Base-by-base conservation (phyloP, 768 basidiomycete genomes). In the Pleurotus eryngii region DNA sequence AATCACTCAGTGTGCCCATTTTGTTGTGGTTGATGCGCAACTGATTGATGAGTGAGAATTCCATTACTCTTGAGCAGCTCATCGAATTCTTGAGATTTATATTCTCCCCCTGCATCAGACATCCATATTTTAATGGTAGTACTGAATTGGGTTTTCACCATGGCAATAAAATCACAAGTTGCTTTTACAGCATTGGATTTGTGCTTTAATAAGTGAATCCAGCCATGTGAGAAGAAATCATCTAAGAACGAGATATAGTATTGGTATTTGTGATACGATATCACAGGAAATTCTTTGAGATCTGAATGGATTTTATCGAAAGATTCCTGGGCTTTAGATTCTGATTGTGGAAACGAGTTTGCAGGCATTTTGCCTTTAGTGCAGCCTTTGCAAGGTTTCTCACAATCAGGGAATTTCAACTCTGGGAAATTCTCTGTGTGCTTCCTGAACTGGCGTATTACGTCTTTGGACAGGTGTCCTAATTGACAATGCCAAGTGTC, bases 1-100 rank as follows among this genome's bases (percentile, higher is more conserved):
- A 61, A 60, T 1, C 64, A 39, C 35, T 76, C 71, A 0, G 70
- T 73, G 1, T 70, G 39, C 1, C 72, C 64, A 46, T 72, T 72
- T 26, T 72, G 68, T 4, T 59, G 24, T 0, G 68, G 67, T 3
- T 63, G 62, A 9, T 69, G 62, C 0, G 64, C 64, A 1, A 57
- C 60, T 0, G 67, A 68, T 0, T 48, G 57, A 8, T 68, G 63
- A 0, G 62, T 14, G 7, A 64, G 49, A 11, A 72, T 69, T 0
- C 70, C 68, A 15, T 57, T 27, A 5, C 20, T 2, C 0, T 15
- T 35, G 38, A 63, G 47, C 9, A 26, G 57, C 12, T 60, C 14
- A 24, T 51, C 49, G 26, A 61, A 46, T 35, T 64, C 53, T 24
- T 53, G 30, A 18, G 39, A 46, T 26, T 61, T 40, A 35, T 54